phyloP scores from a whole-genome alignment of 495 filamentous ascomycete genomes.

The Delitschia confertaspora region DNA sequence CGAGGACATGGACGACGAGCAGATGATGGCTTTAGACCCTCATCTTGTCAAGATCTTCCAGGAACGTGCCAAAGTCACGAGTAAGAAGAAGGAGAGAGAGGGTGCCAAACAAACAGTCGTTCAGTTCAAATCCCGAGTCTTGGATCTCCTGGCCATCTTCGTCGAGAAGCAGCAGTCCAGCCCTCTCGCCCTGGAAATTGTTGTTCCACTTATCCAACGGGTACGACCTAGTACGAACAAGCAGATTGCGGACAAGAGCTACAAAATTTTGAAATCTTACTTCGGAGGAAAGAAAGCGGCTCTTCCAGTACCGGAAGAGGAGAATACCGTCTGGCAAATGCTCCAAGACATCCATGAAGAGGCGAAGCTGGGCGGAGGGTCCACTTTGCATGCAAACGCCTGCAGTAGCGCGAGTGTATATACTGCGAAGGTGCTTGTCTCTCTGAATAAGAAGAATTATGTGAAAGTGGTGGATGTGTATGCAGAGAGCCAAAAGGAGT shows the following conservation, averaged over 20 bases:
- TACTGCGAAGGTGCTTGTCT: conserved; percentile 51
- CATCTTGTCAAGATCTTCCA: conserved; percentile 76
- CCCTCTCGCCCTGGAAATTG: conserved; percentile 53
- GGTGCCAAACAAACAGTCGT: conserved; percentile 82
- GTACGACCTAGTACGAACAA: conserved; percentile 57
- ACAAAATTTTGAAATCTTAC: conserved; percentile 57
- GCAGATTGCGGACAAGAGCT: conserved; percentile 63
- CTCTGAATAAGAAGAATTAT: conserved; percentile 42
- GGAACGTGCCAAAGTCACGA: conserved; percentile 50
- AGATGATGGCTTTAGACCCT: conserved; percentile 85
- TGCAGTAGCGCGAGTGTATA: conserved; percentile 58
- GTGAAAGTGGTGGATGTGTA: conserved; percentile 49
- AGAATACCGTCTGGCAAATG: conserved; percentile 40
- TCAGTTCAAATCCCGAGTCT: conserved; percentile 88
- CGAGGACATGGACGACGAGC: conserved; percentile 71
- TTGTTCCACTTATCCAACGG: conserved; percentile 55
- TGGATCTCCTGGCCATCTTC: conserved; percentile 81
- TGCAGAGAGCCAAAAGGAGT: conserved; percentile 45
- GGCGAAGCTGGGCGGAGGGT: conserved; percentile 51
- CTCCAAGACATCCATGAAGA: conserved; percentile 63
- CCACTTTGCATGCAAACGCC: conserved; percentile 45
- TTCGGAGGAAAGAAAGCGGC: conserved; percentile 51
- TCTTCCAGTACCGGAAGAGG: conserved; percentile 32
- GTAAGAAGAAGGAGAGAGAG: conserved; percentile 71
- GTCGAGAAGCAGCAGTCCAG: conserved; percentile 67